These are phyloP conservation scores for Candida awuae DNA, from an alignment of 805 yeast genomes.

Conservation along the genomic window DNA sequence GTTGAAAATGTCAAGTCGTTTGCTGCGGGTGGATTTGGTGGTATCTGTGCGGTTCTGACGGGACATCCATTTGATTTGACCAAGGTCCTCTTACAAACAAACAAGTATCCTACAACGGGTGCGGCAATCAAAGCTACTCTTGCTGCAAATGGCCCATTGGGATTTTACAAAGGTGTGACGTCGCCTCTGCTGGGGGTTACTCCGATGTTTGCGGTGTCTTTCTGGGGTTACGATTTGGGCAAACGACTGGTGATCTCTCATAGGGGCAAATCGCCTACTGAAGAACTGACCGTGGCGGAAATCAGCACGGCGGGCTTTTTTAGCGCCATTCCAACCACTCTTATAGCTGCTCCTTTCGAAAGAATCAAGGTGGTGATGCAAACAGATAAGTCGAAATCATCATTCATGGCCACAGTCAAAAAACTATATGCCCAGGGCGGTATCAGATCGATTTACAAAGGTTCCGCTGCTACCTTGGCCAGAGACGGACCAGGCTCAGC, in stretches of 20 bases:
- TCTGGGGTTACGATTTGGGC: slow-evolving; percentile 97
- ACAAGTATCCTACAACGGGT: slow-evolving; percentile 52
- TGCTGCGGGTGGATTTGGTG: slow-evolving; percentile 93
- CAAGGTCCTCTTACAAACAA: slow-evolving; percentile 86
- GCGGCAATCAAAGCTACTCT: slow-evolving; percentile 67
- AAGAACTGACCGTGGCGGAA: slow-evolving; percentile 50
- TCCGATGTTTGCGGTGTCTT: slow-evolving; percentile 96
- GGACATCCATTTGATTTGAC: slow-evolving; percentile 96
- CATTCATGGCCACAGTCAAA: slow-evolving; percentile 53
- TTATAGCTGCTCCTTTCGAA: slow-evolving; percentile 97
- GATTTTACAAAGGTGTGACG: slow-evolving; percentile 87
- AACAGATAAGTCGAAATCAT: slow-evolving; percentile 36
- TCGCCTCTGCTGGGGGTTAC: slow-evolving; percentile 97
- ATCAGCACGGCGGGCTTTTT: slow-evolving; percentile 89
- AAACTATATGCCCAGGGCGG: slow-evolving; percentile 78
- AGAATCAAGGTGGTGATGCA: slow-evolving; percentile 92
- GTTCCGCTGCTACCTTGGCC: slow-evolving; percentile 85
- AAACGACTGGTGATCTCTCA: slow-evolving; percentile 55
- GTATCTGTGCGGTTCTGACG: slow-evolving; percentile 87
- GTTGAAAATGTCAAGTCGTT: slow-evolving; percentile 81
- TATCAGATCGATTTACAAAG: slow-evolving; percentile 74
- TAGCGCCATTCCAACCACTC: slow-evolving; percentile 90
- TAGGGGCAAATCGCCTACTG: slow-evolving; percentile 26
- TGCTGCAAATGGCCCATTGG: slow-evolving; percentile 64
- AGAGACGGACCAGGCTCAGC: slow-evolving; percentile 99